Evolutionary conservation across 495 filamentous ascomycete genomes (phyloP), one percentile per base, ranked within the genome.

Genomic region (Entonaema liquescens): DNA sequence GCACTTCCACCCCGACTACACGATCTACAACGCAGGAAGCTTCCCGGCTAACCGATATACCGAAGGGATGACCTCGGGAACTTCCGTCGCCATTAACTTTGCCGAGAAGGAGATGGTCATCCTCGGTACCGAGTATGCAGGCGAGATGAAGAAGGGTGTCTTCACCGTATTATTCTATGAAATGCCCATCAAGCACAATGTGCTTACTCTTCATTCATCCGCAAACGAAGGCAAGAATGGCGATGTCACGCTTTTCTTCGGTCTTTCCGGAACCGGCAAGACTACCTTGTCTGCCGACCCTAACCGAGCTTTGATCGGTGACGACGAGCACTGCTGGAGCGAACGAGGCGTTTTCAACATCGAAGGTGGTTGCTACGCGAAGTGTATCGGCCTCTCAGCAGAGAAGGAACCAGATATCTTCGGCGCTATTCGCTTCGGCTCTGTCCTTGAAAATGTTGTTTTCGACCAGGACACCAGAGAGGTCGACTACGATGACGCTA

Each of bases 81-180:
- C 91, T 4, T 90, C 90, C 21, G 87, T 83, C 35, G 89, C 93
- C 77, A 93, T 93, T 79, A 93, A 97, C 83, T 96, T 98, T 79
- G 91, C 90, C 56, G 81, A 87, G 66, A 93, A 93, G 75, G 87
- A 90, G 73, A 89, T 99, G 95, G 95, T 99, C 74, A 98, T 99
- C 82, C 89, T 99, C 56, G 95, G 95, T 78, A 98, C 95, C 40
- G 95, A 99, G 87, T 99, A 99, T 79, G 95, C 95, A 66, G 95
- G 95, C 76, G 95, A 98, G 88, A 99, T 99, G 95, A 99, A 98
- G 89, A 98, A 98, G 89, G 96, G 95, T 79, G 87, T 99, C 83
- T 98, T 99, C 88, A 99, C 95, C 57, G 93, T 99, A 66, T 88
- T 99, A 74, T 99, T 98, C 88, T 99, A 98, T 86, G 95, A 99